Evolutionary conservation across 179 eudicot genomes (phyloP), one percentile per base, ranked within the genome.

Genomic region (Drosera spatulata): DNA sequence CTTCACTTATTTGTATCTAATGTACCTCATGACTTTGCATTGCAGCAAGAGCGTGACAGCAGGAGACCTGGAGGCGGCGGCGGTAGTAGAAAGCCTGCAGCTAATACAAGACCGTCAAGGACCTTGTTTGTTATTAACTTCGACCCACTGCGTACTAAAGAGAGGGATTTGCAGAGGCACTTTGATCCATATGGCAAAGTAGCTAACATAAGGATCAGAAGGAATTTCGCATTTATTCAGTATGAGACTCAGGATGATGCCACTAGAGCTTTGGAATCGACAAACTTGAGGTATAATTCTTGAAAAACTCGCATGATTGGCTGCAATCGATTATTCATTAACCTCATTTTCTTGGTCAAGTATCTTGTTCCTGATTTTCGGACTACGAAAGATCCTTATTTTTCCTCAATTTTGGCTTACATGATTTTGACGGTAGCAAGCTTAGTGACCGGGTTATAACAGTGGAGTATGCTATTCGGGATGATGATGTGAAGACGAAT

Each of bases 71-170:
- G 69, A 58, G 33, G 33, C 33, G 33, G 33, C 33, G 1, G 33
- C 33, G 33, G 33, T 22, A 22, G 33, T 22, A 78, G 68, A 55
- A 84, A 68, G 56, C 78, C 96, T 63, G 78, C 86, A 61, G 74
- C 88, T 49, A 82, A 78, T 72, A 58, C 70, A 2, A 77, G 66
- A 66, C 95, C 91, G 41, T 86, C 95, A n/a, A 86, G 80, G 63
- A 84, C 96, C 46, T 58, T 88, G 78, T 88, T 88, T 73, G 85
- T 88, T 60, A 88, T 88, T 42, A 88, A 88, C 66, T 88, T 88
- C 54, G 82, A 78, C 63, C 86, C 94, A 38, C 56, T 74, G 45
- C 54, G 81, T 66, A 88, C 95, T 0, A 80, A 79, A 66, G 72
- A 83, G 56, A 86, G 88, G 75, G 95, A 86, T 68, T 63, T 88